Conservation (phyloP, 1,139 yeast genomes). For the Taiozyma onychis region DNA sequence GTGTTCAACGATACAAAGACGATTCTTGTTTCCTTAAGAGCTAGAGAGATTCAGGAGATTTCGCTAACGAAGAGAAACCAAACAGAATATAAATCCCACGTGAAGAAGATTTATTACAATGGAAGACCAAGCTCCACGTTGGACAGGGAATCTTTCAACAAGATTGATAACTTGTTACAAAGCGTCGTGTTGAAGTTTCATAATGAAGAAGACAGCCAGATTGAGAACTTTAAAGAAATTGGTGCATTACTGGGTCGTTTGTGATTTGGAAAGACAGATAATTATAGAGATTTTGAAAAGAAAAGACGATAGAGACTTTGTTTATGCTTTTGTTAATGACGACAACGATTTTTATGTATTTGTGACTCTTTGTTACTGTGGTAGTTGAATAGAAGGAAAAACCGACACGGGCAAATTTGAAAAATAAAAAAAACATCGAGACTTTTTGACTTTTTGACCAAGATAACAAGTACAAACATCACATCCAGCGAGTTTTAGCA, state of each 20-base stretch:
- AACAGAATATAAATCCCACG: neutral
- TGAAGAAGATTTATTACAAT: constrained; percentile 3
- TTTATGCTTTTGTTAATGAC: neutral
- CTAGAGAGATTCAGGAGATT: constrained; percentile 51
- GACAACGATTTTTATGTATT: too few relatives aligned
- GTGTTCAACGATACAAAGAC: constrained; percentile 23
- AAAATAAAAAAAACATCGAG: neutral
- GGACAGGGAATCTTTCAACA: neutral
- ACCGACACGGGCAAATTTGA: neutral
- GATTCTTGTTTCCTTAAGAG: constrained; percentile 41
- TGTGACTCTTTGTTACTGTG: too few relatives aligned
- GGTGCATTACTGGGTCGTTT: neutral
- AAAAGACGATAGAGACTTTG: neutral
- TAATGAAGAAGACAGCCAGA: constrained; percentile 6
- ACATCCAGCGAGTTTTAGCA: neutral
- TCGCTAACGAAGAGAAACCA: constrained; percentile 32
- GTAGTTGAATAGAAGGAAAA: too few relatives aligned
- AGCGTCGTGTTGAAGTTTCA: constrained; percentile 1
- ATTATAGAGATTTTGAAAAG: neutral
- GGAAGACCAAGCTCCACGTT: constrained; percentile 1
- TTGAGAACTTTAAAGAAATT: constrained; percentile 9
- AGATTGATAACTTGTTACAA: neutral
- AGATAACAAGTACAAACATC: neutral
- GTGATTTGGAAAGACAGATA: neutral
- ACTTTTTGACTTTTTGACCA: too few relatives aligned